Conservation (phyloP, 768 basidiomycete species). For the Sarcodon sp. region DNA sequence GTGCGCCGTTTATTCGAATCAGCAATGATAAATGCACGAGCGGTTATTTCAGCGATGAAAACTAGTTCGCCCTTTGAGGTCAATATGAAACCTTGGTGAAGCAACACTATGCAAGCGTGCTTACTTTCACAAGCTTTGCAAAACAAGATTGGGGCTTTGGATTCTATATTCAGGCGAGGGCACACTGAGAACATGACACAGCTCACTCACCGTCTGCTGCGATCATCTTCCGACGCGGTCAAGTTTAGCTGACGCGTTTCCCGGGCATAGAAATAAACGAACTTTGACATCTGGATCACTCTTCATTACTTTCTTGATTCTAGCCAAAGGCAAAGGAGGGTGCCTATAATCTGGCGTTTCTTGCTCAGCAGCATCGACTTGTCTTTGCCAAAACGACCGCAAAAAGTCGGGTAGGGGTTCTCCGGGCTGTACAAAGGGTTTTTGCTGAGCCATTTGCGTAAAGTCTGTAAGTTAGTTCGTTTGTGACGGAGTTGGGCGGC, state of each 20-base stretch:
- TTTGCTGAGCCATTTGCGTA: background rate
- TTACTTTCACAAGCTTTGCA: constrained; percentile 97
- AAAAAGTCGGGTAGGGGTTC: constrained; percentile 83
- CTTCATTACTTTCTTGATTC: constrained; percentile 99
- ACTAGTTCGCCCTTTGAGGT: constrained; percentile 32
- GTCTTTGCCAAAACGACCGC: constrained; percentile 82
- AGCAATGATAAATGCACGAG: constrained; percentile 89
- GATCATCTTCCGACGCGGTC: constrained; percentile 62
- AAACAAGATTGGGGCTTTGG: constrained; percentile 80
- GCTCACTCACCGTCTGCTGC: constrained; percentile 72
- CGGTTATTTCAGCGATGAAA: constrained; percentile 95
- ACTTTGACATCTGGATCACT: constrained; percentile 96
- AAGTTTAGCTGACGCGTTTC: background rate
- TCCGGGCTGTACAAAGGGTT: constrained; percentile 70
- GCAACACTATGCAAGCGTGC: constrained; percentile 19
- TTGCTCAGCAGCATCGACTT: constrained; percentile 76
- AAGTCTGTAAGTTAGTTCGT: too few species aligned
- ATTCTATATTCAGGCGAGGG: constrained; percentile 1
- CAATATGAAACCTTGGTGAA: background rate
- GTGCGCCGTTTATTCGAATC: constrained; percentile 96
- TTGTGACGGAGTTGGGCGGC: too few species aligned
- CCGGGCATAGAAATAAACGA: constrained; percentile 13
- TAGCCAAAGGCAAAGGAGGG: constrained; percentile 80
- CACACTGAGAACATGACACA: constrained; percentile 6
- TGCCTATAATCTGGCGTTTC: constrained; percentile 84